Base-by-base conservation (phyloP, 306 rosid genomes). In the Sindora glabra region DNA sequence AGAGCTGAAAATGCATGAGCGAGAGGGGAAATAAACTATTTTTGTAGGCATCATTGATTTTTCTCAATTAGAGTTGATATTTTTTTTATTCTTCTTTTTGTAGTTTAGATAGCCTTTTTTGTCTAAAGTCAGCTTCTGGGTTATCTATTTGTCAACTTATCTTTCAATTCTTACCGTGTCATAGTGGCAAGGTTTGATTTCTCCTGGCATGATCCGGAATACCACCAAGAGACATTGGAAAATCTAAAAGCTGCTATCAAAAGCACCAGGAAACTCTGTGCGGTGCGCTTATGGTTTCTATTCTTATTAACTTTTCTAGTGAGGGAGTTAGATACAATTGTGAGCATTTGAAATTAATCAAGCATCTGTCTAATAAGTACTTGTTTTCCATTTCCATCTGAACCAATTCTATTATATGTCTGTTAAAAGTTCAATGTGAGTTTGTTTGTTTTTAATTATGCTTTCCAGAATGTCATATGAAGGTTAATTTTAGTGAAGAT, bases 101-200 rank as follows among this genome's bases (percentile, higher is more conserved):
- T 62, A 9, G 34, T 48, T 41, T 36, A 0, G 30, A 50, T 38
- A 32, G 59, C n/a, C 52, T 25, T 44, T 52, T 13, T 9, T 48
- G 61, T 64, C 17, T 32, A 39, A 12, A 7, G 62, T 61, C 38
- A 42, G 41, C 37, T 29, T 51, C 25, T 27, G 3, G 67, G 51
- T 66, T 9, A 42, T 39, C 8, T 29, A 38, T 32, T 38, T 18
- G 22, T 71, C 9, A 30, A 48, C 60, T 66, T 40, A 24, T 32
- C 32, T 13, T 56, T 48, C 27, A 41, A 25, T 73, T 68, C 69
- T 64, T 26, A 25, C 25, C 39, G 39, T 68, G 71, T 60, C 42
- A 62, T 69, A 89, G 96, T 89, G 72, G 96, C 95, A 14, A 72
- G 96, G 76, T 81, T 89, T 42, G 96, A 89, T 54, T 86, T 86